Evolutionary conservation across 495 filamentous ascomycete species (phyloP), one percentile per base, ranked within the genome.

Genomic region (Hypoxylon cercidicola): DNA sequence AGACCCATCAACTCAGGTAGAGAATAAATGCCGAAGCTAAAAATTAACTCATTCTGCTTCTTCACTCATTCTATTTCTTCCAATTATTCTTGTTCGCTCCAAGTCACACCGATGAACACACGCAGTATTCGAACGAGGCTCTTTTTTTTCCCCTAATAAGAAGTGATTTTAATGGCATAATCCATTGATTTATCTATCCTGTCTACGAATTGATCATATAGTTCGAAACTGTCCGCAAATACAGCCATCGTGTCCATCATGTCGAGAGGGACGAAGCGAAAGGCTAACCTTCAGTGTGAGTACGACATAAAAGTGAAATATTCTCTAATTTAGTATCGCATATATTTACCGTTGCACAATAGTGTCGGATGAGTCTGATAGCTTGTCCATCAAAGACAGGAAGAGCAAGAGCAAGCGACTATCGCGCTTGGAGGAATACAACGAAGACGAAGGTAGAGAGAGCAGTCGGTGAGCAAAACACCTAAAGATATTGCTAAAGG

Each of bases 381-480:
- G 28, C 25, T 41, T 47, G 16, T 48, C 67, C 23, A 54, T 59
- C 32, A 41, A 66, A 7, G 44, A 53, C 1, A 60, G 58, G 13
- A 45, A 21, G 15, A 25, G 48, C 19, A 58, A 60, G 49, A 70
- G 64, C 54, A 73, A 68, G 35, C 57, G 37, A 25, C 46, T 72
- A 25, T 60, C 67, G 6, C 71, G 67, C 45, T 64, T 71, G 3
- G 74, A 76, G 48, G 78, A 78, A 53, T 74, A 76, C 5, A 70
- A 75, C 4, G 72, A 76, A 53, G 77, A 80, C 45, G 66, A 59
- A 16, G 77, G 78, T 6, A 66, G 74, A 25, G 65, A 62, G 28
- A 62, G 70, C 43, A 76, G 69, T 52, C 64, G 70, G 77, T 78
- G 32, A 61, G 71, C 18, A 60, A 6, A 35, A 21, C 25, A 21